Conservation (phyloP, 2,329 filamentous ascomycete species). For the Beauveria medogensis region DNA sequence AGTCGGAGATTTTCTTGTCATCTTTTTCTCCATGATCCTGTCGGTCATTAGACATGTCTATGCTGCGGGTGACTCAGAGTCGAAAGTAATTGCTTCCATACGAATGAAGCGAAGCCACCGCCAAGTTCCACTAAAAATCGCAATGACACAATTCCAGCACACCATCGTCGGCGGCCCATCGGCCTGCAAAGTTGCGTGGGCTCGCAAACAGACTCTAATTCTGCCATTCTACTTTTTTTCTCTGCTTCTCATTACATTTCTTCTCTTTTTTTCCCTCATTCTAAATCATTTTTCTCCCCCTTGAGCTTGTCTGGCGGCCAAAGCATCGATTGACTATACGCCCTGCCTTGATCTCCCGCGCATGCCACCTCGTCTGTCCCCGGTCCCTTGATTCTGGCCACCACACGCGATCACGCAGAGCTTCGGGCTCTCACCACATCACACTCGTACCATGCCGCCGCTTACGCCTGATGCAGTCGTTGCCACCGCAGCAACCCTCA, state of each 20-base stretch:
- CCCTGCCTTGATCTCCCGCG: background rate
- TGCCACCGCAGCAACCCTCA: background rate
- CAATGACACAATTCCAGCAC: constrained; percentile 12
- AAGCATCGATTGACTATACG: no score
- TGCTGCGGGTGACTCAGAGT: background rate
- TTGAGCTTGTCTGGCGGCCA: no score
- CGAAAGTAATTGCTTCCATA: no score
- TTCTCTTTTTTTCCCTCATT: background rate
- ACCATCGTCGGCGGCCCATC: constrained; percentile 4
- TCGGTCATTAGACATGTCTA: no score
- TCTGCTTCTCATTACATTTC: background rate
- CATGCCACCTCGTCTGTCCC: background rate
- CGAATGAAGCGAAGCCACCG: background rate
- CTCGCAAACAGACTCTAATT: background rate
- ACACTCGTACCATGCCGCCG: background rate
- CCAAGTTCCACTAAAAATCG: constrained; percentile 7
- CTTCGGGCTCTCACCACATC: background rate
- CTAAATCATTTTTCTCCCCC: background rate
- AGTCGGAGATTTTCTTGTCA: background rate
- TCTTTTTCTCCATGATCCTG: background rate
- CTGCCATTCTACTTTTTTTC: background rate
- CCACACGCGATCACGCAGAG: background rate
- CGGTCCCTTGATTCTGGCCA: background rate
- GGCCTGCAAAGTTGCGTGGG: background rate
- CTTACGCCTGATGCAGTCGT: constrained; percentile 1